Evolutionary conservation across 192 early-diverging fungal genomes (phyloP).

Genomic region (Chytriomyces sp.): DNA sequence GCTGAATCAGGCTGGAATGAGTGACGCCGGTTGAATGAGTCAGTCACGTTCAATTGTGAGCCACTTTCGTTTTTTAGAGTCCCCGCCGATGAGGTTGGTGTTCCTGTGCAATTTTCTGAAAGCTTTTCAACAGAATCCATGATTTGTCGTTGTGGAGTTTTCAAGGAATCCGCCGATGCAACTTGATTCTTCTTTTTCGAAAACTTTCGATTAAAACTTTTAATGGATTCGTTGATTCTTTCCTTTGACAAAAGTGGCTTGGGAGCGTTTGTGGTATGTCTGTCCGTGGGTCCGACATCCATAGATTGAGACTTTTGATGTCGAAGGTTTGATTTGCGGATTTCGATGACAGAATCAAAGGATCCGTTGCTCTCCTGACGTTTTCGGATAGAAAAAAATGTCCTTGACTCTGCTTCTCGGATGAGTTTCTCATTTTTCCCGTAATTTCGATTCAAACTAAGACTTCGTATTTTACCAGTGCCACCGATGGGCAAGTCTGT

Average conservation of each 20-base stretch:
- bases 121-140: neutral
- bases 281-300: neutral
- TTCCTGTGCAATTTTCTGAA: neutral
- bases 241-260: neutral
- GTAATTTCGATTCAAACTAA: neutral
- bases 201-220: neutral
- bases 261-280: neutral
- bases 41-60: neutral
- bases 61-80: neutral
- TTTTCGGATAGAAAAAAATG: neutral
- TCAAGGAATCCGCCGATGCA: too few relatives aligned
- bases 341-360: neutral
- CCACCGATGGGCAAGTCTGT: too few relatives aligned
- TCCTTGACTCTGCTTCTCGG: too few relatives aligned
- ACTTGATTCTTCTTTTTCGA: neutral
- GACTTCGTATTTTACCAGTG: too few relatives aligned
- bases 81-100: neutral
- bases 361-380: neutral
- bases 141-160: too few relatives aligned
- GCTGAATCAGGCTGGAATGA: neutral
- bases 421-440: slow-evolving; percentile 10
- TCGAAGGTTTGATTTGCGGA: neutral
- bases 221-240: neutral
- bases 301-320: neutral
- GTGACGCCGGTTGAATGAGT: neutral